phyloP scores from a whole-genome alignment of 176 grass and related monocot genomes.

The Tillandsia leiboldiana region DNA sequence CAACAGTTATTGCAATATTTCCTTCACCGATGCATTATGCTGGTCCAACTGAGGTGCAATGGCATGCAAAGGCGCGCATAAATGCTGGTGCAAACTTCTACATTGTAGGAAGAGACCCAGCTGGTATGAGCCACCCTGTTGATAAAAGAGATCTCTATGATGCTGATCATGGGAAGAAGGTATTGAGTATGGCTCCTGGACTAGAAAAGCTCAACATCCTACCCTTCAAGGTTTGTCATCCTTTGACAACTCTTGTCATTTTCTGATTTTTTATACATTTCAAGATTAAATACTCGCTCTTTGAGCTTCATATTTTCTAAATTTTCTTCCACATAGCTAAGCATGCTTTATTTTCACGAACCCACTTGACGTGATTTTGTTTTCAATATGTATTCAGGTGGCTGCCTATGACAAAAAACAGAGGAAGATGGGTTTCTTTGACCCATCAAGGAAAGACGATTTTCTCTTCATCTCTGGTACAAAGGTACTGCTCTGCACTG shows the following conservation, averaged over 20 bases:
- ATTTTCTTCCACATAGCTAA: not conserved
- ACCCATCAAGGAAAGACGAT: slow-evolving; percentile 85
- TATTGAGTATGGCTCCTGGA: slow-evolving; percentile 87
- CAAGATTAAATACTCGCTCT: not conserved
- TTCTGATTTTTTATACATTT: not conserved
- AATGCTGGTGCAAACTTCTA: slow-evolving; percentile 99
- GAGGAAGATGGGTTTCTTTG: slow-evolving; percentile 91
- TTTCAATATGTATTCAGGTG: slow-evolving; percentile 37
- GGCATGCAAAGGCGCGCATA: slow-evolving; percentile 94
- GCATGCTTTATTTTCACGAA: not conserved
- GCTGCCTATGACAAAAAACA: slow-evolving; percentile 84
- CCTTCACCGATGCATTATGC: slow-evolving; percentile 99
- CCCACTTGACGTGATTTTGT: not conserved
- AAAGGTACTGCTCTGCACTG: slow-evolving; percentile 43
- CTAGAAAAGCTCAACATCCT: slow-evolving; percentile 95
- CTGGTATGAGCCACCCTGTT: slow-evolving; percentile 75
- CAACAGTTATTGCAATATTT: slow-evolving; percentile 91
- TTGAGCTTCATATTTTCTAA: not conserved
- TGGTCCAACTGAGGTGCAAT: slow-evolving; percentile 93
- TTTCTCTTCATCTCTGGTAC: slow-evolving; percentile 97
- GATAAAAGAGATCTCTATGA: slow-evolving; percentile 95
- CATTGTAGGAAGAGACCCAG: slow-evolving; percentile 94
- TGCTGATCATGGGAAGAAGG: slow-evolving; percentile 94
- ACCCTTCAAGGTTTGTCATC: slow-evolving; percentile 73
- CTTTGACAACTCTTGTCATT: not conserved